These are phyloP conservation scores for Magnaporthiopsis poae DNA, from an alignment of 2,329 filamentous ascomycete species.

Conservation along the genomic window DNA sequence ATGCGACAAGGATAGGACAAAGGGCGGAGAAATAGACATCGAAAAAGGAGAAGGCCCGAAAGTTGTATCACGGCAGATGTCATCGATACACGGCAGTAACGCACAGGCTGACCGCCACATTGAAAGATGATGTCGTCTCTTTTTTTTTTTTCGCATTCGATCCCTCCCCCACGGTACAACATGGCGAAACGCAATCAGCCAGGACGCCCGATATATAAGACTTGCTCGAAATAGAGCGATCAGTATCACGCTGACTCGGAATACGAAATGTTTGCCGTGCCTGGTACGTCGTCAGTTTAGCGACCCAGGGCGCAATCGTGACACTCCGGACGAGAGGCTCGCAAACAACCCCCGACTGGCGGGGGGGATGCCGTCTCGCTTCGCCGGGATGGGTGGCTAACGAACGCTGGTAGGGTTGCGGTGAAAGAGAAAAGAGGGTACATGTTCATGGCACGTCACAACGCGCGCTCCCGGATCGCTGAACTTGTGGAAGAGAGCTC, in stretches of 20 bases:
- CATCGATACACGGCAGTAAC: not conserved
- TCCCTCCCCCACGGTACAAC: not conserved
- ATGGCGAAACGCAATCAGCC: not conserved
- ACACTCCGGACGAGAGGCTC: not conserved
- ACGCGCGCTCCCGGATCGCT: not conserved
- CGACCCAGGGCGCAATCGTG: not conserved
- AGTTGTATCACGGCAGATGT: not conserved
- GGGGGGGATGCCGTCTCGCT: not conserved
- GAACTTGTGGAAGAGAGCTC: not conserved
- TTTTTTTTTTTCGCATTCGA: no score
- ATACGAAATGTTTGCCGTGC: not conserved
- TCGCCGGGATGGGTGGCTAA: not conserved
- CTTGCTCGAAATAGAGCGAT: not conserved
- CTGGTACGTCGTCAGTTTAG: not conserved
- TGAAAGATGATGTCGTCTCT: not conserved
- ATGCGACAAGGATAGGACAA: not conserved
- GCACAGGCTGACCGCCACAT: not conserved
- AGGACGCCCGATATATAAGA: not conserved
- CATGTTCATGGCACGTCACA: not conserved
- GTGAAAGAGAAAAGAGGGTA: not conserved
- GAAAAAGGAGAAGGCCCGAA: not conserved
- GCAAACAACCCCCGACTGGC: not conserved
- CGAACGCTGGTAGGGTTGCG: no score
- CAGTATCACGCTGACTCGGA: not conserved
- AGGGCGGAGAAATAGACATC: not conserved